Percentiles rank a stretch among this genome's conserved stretches.
phyloP scores from a whole-genome alignment of 257 asterid species.

The Solanum pinnatisectum region DNA sequence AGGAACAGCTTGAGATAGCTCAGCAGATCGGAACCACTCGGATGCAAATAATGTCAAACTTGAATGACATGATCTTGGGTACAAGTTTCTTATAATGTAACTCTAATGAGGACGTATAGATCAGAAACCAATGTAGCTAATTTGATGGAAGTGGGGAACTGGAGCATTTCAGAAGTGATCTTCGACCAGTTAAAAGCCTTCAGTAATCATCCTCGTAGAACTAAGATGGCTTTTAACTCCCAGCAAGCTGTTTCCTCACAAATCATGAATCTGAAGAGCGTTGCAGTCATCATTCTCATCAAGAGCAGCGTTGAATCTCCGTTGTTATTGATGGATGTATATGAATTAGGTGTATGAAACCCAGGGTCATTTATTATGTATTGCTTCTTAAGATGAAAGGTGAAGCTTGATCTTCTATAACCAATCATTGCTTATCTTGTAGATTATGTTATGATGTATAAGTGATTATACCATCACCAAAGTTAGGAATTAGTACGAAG shows the following conservation, averaged over 20 bases:
- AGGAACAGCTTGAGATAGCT: conserved; percentile 79
- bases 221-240: neutral
- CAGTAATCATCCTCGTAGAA: neutral
- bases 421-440: neutral
- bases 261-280: neutral
- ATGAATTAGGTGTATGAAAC: neutral
- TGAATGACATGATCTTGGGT: conserved; percentile 67
- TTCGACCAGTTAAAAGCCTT: neutral
- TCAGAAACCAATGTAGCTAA: neutral
- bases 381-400: neutral
- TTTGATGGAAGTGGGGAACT: neutral
- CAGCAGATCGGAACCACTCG: conserved; percentile 90
- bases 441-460: neutral
- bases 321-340: neutral
- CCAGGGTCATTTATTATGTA: neutral
- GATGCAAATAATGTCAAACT: conserved; percentile 64
- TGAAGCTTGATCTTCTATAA: neutral
- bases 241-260: neutral
- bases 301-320: neutral
- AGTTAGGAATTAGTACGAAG: neutral
- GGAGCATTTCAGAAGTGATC: neutral
- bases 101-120: neutral
- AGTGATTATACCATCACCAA: neutral
- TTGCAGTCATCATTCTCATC: neutral
- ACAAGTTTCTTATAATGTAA: conserved; percentile 67